phyloP scores from a whole-genome alignment of 352 stramenopile genomes.

The Phytophthora boehmeriae region DNA sequence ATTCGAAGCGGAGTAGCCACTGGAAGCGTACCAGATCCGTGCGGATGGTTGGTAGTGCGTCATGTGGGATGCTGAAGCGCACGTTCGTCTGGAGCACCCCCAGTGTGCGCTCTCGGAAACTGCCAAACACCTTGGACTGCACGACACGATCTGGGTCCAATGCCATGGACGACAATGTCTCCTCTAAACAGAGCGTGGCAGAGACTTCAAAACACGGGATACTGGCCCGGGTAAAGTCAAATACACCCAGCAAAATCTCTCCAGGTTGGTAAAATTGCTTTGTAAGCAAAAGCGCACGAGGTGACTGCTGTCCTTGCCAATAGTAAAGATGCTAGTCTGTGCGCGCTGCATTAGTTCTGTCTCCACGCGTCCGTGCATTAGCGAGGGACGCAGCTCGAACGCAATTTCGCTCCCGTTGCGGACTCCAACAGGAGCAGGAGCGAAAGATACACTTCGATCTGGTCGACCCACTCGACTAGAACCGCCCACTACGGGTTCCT shows the following conservation, averaged over 20 bases:
- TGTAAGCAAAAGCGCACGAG: constrained; percentile 62
- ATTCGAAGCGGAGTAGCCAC: constrained; percentile 70
- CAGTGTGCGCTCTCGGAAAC: constrained; percentile 52
- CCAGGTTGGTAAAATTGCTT: constrained; percentile 76
- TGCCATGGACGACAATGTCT: constrained; percentile 56
- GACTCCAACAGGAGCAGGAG: constrained; percentile 48
- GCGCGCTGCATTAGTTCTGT: constrained; percentile 56
- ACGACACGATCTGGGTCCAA: constrained; percentile 60
- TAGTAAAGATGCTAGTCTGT: constrained; percentile 77
- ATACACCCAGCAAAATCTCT: constrained; percentile 57
- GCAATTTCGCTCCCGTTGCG: constrained; percentile 66
- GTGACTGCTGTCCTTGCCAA: constrained; percentile 65
- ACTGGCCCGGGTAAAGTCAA: constrained; percentile 64
- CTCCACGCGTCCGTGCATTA: constrained; percentile 75
- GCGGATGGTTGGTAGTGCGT: constrained; percentile 59
- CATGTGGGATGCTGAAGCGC: constrained; percentile 58
- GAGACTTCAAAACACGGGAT: constrained; percentile 60
- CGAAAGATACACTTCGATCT: constrained; percentile 39
- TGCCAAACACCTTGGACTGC: constrained; percentile 54
- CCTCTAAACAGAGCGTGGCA: constrained; percentile 54
- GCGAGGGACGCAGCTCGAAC: constrained; percentile 64
- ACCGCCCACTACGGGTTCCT: constrained; percentile 22
- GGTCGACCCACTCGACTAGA: constrained; percentile 31
- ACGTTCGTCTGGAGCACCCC: constrained; percentile 59
- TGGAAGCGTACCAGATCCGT: constrained; percentile 70